These are phyloP conservation scores for Cystofilobasidium bisporidii DNA, from an alignment of 768 basidiomycete species.

Conservation along the genomic window DNA sequence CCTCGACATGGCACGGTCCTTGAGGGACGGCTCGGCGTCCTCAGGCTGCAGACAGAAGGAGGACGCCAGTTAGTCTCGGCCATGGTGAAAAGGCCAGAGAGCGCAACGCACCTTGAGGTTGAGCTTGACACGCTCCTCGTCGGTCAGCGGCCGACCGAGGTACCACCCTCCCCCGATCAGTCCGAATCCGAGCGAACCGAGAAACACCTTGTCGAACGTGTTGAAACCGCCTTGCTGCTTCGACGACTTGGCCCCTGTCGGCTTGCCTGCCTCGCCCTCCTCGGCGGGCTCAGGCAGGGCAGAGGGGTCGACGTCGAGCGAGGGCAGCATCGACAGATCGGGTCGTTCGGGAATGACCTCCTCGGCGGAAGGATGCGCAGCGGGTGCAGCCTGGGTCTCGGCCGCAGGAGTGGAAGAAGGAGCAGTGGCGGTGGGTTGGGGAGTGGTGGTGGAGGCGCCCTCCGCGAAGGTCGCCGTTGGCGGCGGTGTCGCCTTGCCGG, in stretches of 20 bases:
- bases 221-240: constrained; percentile 1
- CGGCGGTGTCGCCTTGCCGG: background rate
- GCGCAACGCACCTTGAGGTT: constrained; percentile 2
- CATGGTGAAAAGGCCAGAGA: background rate
- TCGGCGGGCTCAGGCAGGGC: constrained; percentile 30
- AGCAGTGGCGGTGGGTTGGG: background rate
- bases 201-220: constrained; percentile 57
- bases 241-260: constrained; percentile 9
- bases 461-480: constrained; percentile 12
- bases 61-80: background rate
- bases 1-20: constrained; percentile 12
- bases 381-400: background rate
- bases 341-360: constrained; percentile 18
- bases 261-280: constrained; percentile 17
- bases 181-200: constrained; percentile 59
- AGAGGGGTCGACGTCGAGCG: constrained; percentile 38
- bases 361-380: background rate
- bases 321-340: constrained; percentile 36
- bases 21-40: background rate
- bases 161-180: constrained; percentile 48
- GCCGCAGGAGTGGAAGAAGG: background rate
- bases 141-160: background rate
- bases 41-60: background rate
- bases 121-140: constrained; percentile 15
- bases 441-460: constrained; percentile 2